Evolutionary conservation across 768 basidiomycete genomes (phyloP), one percentile per base, ranked within the genome.

Genomic region (Amanita fuliginea): DNA sequence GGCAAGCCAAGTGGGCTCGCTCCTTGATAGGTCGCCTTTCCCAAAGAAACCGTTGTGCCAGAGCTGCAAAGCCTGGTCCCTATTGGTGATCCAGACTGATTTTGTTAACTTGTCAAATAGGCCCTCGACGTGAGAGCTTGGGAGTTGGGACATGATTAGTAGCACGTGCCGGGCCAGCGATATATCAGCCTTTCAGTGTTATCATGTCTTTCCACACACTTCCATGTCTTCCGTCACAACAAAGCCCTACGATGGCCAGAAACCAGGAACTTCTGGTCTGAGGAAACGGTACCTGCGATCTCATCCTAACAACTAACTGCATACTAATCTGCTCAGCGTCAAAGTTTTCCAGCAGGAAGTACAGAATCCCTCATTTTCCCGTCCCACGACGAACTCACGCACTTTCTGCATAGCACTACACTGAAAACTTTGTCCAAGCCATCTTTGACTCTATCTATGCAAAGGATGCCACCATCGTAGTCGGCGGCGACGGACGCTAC

Each of bases 281-380:
- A 78, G 96, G 60, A 98, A 98, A 75, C 80, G 93, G 91, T 90
- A 26, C 11, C 45, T 51, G 30, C 37, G 43, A 34, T 44, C 49
- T 53, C 36, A 51, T 47, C 53, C 32, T 52, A 55, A 55, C 57
- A n/a, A n/a, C n/a, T n/a, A n/a, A n/a, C n/a, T n/a, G n/a, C n/a
- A n/a, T n/a, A n/a, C n/a, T n/a, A n/a, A n/a, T 48, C 57, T 51
- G 6, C 18, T 34, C 62, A 94, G 91, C 61, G 96, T 98, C 66
- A 97, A 95, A 71, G 81, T 98, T 58, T 99, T 99, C 78, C 89
- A 99, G 69, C 91, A 97, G 66, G 77, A 89, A 79, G 92, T 90
- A 57, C 55, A 19, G 75, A 32, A 10, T 54, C 60, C 28, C 59
- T 55, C 55, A 43, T 42, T 44, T 57, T 24, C 19, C 28, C 46